phyloP scores from a whole-genome alignment of 176 grass and related monocot genomes.

The Tillandsia fasciculata region DNA sequence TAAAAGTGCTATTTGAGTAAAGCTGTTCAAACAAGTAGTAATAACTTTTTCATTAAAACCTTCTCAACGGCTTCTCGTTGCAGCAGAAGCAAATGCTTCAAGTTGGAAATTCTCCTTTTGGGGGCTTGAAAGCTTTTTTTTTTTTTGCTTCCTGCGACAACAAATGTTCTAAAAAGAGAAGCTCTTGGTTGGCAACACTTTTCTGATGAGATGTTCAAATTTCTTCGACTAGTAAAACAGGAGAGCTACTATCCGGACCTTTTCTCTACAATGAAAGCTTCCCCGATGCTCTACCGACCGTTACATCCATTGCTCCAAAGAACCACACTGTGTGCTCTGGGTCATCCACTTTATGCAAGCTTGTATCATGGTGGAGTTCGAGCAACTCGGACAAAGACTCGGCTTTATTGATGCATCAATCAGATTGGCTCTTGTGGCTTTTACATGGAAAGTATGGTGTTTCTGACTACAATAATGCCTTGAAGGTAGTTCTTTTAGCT shows the following conservation, averaged over 20 bases:
- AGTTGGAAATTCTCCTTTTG: neutral
- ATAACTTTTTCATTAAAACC: too few relatives aligned
- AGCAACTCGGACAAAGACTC: slow-evolving; percentile 6
- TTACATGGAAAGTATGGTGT: slow-evolving; percentile 55
- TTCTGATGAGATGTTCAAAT: neutral
- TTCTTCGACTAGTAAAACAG: slow-evolving; percentile 25
- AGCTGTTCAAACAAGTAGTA: too few relatives aligned
- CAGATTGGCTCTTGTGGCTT: slow-evolving; percentile 88
- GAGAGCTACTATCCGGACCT: slow-evolving; percentile 43
- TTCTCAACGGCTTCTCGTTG: too few relatives aligned
- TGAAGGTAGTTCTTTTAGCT: slow-evolving; percentile 37
- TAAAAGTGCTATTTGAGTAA: too few relatives aligned
- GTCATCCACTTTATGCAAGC: slow-evolving; percentile 73
- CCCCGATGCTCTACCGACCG: slow-evolving; percentile 41
- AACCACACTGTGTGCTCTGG: slow-evolving; percentile 67
- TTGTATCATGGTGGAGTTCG: slow-evolving; percentile 68
- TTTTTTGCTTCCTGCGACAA: neutral
- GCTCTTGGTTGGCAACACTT: neutral
- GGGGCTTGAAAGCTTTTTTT: neutral
- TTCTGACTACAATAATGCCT: slow-evolving; percentile 77
- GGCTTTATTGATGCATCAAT: slow-evolving; percentile 75
- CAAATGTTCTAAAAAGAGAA: too few relatives aligned
- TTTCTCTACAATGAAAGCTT: slow-evolving; percentile 82
- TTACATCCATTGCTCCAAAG: slow-evolving; percentile 44
- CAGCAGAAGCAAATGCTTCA: too few relatives aligned